Evolutionary conservation across 495 filamentous ascomycete species (phyloP), one percentile per base, ranked within the genome.

Genomic region (Penicillium goetzii): DNA sequence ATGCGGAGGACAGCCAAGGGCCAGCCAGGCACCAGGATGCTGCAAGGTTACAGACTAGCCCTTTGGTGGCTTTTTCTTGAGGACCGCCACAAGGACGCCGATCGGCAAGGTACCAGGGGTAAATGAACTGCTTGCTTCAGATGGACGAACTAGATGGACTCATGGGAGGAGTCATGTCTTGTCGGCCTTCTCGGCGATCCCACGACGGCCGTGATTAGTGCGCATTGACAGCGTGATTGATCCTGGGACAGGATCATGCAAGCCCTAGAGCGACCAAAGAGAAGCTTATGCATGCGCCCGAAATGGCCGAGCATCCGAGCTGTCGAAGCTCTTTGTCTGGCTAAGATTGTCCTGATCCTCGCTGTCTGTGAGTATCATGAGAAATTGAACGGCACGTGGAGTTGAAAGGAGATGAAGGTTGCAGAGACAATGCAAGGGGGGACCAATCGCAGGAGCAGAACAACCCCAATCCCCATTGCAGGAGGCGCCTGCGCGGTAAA

Each of bases 1-100:
- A 32, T 32, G 25, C n/a, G 41, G 51, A 33, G 51, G 15, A 15
- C n/a, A 61, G 34, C 61, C 65, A 65, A 72, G 67, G 69, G 64
- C 62, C 40, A 60, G 47, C 23, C 68, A 69, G 61, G 62, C 64
- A 61, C 60, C 58, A 64, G 47, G 45, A 50, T 60, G 56, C 66
- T 72, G 71, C 71, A 73, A 73, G 71, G 71, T 58, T 55, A 72
- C 55, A 30, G 38, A 50, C 57, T 69, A 66, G 56, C 65, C 66
- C 69, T 66, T 64, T 69, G 62, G 63, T 69, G 61, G 66, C 58
- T 57, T 61, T 57, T 33, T 28, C 36, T 57, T 58, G 40, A 51
- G 1, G 52, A 62, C 55, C 59, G 63, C 70, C 68, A 65, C 65
- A 67, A 67, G 59, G 59, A 56, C 54, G 19, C 36, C 32, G 70